Base-by-base conservation (phyloP, 805 yeast species). In the Schwanniomyces pseudopolymorphus region DNA sequence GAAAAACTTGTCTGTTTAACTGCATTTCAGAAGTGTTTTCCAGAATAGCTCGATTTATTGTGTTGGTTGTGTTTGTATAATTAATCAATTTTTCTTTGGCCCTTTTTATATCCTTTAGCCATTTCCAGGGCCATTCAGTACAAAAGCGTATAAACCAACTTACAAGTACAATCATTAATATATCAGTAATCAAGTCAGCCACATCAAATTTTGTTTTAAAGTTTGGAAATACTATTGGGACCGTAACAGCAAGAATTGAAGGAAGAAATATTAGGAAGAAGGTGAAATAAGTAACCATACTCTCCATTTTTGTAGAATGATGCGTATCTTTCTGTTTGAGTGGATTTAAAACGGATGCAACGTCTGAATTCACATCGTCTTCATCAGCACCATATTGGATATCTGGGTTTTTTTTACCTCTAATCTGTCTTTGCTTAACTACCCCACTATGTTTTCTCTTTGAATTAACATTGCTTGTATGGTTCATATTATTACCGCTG, bases 41-140 rank as follows among this genome's bases (percentile, higher is more conserved):
- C 25, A 21, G 26, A 10, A 43, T 21, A 11, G 9, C 24, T 9
- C 24, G 24, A 19, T 50, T 39, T 19, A 54, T 49, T 10, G 53
- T 40, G 9, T 27, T 14, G 7, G 35, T 39, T 7, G 56, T 45
- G 24, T 57, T 57, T 25, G 53, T 45, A 38, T 54, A 49, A 26
- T 49, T 48, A 22, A 60, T 40, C 22, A 60, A 40, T 28, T 42
- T 51, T 6, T 16, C 17, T 38, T 57, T 59, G 3, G 53, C 33
- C 5, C 46, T 48, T 26, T 51, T 50, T 10, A 71, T 56, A 36
- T 61, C 66, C 5, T 49, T 42, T 14, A 63, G 53, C 76, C 75
- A 71, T n/a, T 53, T 52, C 72, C 74, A 70, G 0, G 76, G 76
- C 76, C 75, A 71, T 39, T 70, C 75, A 13, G 65, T 54, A 0